Base-by-base conservation (phyloP, 2,329 filamentous ascomycete species). In the Harringtonia lauricola region DNA sequence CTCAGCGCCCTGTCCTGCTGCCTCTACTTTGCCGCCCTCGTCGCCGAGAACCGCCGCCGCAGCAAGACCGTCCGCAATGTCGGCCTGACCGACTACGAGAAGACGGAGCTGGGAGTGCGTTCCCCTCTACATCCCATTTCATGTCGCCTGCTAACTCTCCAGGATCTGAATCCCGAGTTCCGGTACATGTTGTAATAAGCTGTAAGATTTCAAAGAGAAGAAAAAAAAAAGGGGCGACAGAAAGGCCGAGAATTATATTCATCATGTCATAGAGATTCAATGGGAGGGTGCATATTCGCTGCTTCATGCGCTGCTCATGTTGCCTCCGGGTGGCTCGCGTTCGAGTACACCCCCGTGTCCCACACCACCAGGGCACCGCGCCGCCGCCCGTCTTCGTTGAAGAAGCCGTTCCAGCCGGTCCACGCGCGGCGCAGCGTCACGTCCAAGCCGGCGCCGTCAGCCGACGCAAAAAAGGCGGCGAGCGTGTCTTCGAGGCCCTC, bases 1-100 rank as follows among this genome's bases (percentile, higher is more conserved):
- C 57, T 95, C 26, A 82, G 79, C 42, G 77, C 75, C 15, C 52
- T 81, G 3, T 69, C 74, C 12, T 83, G 78, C 52, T 58, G 66
- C 15, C 44, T 70, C 1, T 90, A 90, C 56, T 74, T 71, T 2
- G 50, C 71, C 4, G 71, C 70, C 2, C 79, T 83, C 47, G 63
- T 61, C 51, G 58, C 59, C 48, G 71, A 80, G 59, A 90, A 90
- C 57, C 67, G 66, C 52, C 67, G 67, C 55, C 68, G 81, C 44
- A 69, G 76, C 17, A 72, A 60, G 39, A 46, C 52, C 15, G 51
- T 47, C 38, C 50, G 49, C 8, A 39, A 57, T 24, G 48, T 51
- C 2, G 48, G 47, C 21, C 29, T 63, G 52, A 60, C 59, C 4
- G 57, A 62, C 17, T 54, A 57, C 13, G 59, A 63, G 46, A 62